These are phyloP conservation scores for Amylocarpus encephaloides DNA, from an alignment of 2,329 filamentous ascomycete species.

Conservation along the genomic window DNA sequence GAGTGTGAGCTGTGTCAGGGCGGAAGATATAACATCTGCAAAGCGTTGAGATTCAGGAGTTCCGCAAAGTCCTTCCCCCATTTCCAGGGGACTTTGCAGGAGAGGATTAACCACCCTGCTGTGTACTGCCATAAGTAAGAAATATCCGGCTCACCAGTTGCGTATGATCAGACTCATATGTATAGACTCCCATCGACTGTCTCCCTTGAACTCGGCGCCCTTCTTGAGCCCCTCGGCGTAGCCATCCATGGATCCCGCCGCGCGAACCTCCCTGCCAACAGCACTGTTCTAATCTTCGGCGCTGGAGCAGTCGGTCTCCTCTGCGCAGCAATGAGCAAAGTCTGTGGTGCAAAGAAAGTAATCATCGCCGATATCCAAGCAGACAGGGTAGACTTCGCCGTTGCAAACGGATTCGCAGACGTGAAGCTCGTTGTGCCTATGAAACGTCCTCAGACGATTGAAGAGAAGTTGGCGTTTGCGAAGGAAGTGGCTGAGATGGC, in stretches of 20 bases:
- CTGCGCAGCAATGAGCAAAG: slow-evolving; percentile 36
- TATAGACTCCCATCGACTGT: slow-evolving; percentile 53
- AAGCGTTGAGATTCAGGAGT: slow-evolving; percentile 39
- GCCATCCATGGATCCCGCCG: slow-evolving; percentile 83
- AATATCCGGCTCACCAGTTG: slow-evolving; percentile 4
- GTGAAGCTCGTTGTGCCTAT: slow-evolving; percentile 29
- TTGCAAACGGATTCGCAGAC: slow-evolving; percentile 29
- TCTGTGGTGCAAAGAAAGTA: slow-evolving; percentile 79
- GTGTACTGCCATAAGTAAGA: slow-evolving; percentile 80
- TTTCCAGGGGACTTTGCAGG: slow-evolving; percentile 32
- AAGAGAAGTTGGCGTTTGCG: slow-evolving; percentile 33
- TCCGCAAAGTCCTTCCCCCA: slow-evolving; percentile 32
- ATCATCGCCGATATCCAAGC: slow-evolving; percentile 94
- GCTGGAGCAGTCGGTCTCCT: slow-evolving; percentile 84
- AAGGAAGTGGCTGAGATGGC: slow-evolving; percentile 28
- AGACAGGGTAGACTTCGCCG: slow-evolving; percentile 75
- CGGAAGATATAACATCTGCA: slow-evolving; percentile 92
- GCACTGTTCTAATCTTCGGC: slow-evolving; percentile 81
- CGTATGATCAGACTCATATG: neutral
- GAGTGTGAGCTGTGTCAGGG: slow-evolving; percentile 83
- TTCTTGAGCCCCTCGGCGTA: slow-evolving; percentile 86
- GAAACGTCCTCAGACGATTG: slow-evolving; percentile 25
- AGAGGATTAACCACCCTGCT: slow-evolving; percentile 78
- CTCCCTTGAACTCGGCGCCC: slow-evolving; percentile 81
- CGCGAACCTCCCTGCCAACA: slow-evolving; percentile 70